A percentile compares a stretch with the other conserved stretches of the same genome.
Conservation (phyloP, 345 rosid species). For the Hypericum androsaemum region DNA sequence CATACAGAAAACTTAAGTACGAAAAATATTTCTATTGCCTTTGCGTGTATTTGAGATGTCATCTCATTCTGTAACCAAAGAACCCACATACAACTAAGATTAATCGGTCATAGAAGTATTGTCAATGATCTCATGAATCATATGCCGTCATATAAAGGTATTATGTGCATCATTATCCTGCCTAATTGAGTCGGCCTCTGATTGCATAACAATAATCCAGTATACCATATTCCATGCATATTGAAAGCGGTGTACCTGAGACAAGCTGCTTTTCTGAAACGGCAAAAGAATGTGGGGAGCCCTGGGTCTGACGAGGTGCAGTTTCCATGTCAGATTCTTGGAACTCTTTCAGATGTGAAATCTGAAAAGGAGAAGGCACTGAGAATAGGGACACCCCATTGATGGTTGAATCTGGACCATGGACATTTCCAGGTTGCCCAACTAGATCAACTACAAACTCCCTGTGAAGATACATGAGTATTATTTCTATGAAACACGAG, state of each 20-base stretch:
- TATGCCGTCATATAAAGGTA: too few species aligned
- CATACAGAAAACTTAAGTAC: too few species aligned
- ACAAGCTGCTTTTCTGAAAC: slow-evolving; percentile 25
- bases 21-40: too few species aligned
- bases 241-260: slow-evolving; percentile 33
- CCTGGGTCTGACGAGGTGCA: slow-evolving; percentile 25
- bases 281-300: slow-evolving; percentile 19
- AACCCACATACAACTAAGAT: too few species aligned
- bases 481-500: slow-evolving; percentile 2
- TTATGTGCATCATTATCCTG: background rate
- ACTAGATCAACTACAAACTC: slow-evolving; percentile 95
- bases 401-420: slow-evolving; percentile 77
- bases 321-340: slow-evolving; percentile 34
- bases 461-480: slow-evolving; percentile 37
- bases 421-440: slow-evolving; percentile 82
- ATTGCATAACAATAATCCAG: background rate
- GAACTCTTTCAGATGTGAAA: slow-evolving; percentile 46
- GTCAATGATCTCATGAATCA: too few species aligned
- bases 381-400: slow-evolving; percentile 53
- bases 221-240: background rate
- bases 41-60: too few species aligned
- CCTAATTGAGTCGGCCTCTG: slow-evolving; percentile 3
- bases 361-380: slow-evolving; percentile 60
- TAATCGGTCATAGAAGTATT: too few species aligned
- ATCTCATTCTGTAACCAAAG: too few species aligned